Evolutionary conservation across 805 yeast genomes (phyloP).

Genomic region (Grigorovia jiainica): DNA sequence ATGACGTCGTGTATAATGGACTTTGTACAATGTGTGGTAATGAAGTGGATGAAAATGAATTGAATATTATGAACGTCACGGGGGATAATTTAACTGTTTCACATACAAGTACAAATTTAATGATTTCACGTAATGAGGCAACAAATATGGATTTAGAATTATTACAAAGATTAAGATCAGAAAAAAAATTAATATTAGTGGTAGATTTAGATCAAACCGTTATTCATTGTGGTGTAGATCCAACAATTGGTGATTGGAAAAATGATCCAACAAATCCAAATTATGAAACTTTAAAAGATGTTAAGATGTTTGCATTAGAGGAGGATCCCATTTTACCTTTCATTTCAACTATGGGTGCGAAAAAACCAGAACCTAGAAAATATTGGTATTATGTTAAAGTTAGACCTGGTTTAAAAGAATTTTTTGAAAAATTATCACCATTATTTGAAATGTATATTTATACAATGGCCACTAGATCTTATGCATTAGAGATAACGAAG

Average conservation of each 20-base stretch:
- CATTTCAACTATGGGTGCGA: conserved; percentile 49
- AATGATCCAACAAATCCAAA: conserved; percentile 77
- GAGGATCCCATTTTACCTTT: conserved; percentile 60
- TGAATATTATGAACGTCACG: conserved; percentile 51
- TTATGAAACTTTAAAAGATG: conserved; percentile 76
- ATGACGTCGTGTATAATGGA: conserved; percentile 90
- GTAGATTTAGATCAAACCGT: conserved; percentile 97
- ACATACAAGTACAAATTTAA: conserved; percentile 77
- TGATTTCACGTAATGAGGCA: conserved; percentile 81
- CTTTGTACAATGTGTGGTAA: conserved; percentile 89
- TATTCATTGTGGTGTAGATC: conserved; percentile 95
- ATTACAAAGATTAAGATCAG: conserved; percentile 48
- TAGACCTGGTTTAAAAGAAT: conserved; percentile 76
- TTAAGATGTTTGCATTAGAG: conserved; percentile 61
- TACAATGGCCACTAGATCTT: conserved; percentile 95
- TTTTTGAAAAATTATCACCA: conserved; percentile 53
- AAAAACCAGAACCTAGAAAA: conserved; percentile 40
- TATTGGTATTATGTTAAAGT: conserved; percentile 90
- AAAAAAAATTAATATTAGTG: conserved; percentile 71
- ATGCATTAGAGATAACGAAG: conserved; percentile 81
- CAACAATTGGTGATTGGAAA: conserved; percentile 95
- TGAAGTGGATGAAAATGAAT: conserved; percentile 67
- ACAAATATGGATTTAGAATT: conserved; percentile 65
- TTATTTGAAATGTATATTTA: conserved; percentile 86
- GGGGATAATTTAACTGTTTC: conserved; percentile 26